Base-by-base conservation (phyloP, 352 stramenopile species). In the Phytophthora meadii region DNA sequence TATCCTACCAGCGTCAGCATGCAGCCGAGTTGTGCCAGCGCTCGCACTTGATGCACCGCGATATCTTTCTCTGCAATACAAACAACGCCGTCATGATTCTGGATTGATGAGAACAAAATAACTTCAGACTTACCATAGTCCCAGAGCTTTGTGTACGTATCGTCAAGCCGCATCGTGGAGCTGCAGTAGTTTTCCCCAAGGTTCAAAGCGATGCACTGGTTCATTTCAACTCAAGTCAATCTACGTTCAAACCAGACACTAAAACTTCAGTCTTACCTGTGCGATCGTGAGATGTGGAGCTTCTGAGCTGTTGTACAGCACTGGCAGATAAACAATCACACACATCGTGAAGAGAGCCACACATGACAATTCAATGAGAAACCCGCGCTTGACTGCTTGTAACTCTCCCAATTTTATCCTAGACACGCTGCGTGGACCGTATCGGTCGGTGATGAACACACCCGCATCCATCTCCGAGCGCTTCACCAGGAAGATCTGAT, bases 141-240 rank as follows among this genome's bases (percentile, higher is more conserved):
- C 77, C 78, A 88, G 5, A 90, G 70, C 36, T 69, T 77, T 0
- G 82, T 90, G 51, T 86, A 57, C 9, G 60, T 68, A 5, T 68
- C 70, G 47, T 88, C 68, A 9, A 84, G 57, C 3, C 70, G 67
- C 61, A 88, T 80, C 4, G 71, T 82, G 6, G 65, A 55, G 25
- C 65, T 74, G 67, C 79, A 90, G 50, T 90, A 90, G 50, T 80
- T 78, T n/a, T 72, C 68, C 2, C 79, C 79, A 1, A 88, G 62
- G 1, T 64, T 55, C 12, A 72, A 63, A 9, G 49, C 52, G 19
- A 88, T 37, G 39, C 82, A 90, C 73, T 90, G 30, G 28, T 48
- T 49, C 12, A 32, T 34, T 50, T 60, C 15, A 60, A 15, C 30
- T 44, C 32, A 60, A 46, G 40, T 58, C 19, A 64, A 30, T 34